Conservation (phyloP, 306 rosid species). For the Mimosa pudica region DNA sequence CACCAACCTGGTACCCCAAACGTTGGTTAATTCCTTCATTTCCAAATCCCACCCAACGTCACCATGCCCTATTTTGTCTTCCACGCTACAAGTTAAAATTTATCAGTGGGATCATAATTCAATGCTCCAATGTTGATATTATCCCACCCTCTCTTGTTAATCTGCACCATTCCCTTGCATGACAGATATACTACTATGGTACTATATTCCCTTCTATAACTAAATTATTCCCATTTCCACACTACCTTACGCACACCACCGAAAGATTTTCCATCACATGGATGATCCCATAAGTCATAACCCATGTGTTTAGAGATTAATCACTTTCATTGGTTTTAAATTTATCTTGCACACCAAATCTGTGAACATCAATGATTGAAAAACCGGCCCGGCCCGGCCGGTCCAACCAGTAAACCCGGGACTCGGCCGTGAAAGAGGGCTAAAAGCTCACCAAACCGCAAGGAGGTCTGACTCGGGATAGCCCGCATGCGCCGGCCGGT, state of each 20-base stretch:
- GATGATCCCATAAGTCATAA: neutral
- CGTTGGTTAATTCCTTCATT: slow-evolving; percentile 29
- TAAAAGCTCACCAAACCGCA: no score
- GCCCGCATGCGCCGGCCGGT: no score
- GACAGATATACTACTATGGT: neutral
- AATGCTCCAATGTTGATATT: neutral
- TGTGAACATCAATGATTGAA: neutral
- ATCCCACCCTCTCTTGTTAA: neutral
- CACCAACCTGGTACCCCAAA: neutral
- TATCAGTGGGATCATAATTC: neutral
- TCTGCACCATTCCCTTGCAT: neutral
- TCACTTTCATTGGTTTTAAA: no score
- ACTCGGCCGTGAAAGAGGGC: no score
- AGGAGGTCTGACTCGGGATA: no score
- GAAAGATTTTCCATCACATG: neutral
- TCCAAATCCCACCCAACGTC: slow-evolving; percentile 8
- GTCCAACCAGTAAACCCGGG: no score
- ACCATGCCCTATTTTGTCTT: neutral
- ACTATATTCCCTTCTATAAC: neutral
- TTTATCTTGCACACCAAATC: no score
- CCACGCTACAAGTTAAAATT: neutral
- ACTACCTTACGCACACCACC: neutral
- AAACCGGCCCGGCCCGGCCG: no score
- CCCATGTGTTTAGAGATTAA: neutral
- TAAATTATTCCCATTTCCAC: neutral